phyloP scores from a whole-genome alignment of 805 yeast species.

The Nakazawaea molendinolei region DNA sequence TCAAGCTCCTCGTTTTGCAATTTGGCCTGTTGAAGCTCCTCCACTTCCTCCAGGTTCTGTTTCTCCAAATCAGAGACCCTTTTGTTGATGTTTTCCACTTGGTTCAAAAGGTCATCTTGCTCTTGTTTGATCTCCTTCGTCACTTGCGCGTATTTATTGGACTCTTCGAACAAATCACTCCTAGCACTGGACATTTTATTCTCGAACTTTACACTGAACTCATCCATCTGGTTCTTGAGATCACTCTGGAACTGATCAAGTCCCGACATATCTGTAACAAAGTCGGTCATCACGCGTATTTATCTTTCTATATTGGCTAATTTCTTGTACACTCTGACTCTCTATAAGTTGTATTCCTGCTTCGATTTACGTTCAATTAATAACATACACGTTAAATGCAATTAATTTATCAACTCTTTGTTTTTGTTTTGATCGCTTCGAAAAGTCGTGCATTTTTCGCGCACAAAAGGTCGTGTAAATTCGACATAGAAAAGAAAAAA shows the following conservation, averaged over 20 bases:
- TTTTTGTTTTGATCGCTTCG: no score
- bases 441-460: no score
- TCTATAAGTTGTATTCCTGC: no score
- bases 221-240: slow-evolving; percentile 5
- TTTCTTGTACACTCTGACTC: no score
- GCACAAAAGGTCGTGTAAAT: no score
- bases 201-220: slow-evolving; percentile 1
- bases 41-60: neutral
- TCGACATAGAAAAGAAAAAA: no score
- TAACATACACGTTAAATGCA: no score
- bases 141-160: slow-evolving; percentile 1
- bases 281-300: neutral
- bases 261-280: slow-evolving; percentile 1
- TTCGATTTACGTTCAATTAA: no score
- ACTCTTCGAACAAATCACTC: slow-evolving; percentile 5
- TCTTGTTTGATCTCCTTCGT: slow-evolving; percentile 3
- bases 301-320: no score
- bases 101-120: slow-evolving; percentile 1
- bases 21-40: slow-evolving; percentile 4
- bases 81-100: slow-evolving; percentile 1
- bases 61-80: slow-evolving; percentile 1
- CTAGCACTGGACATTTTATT: slow-evolving; percentile 1
- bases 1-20: slow-evolving; percentile 4
- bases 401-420: no score
- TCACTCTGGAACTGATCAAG: slow-evolving; percentile 11